phyloP scores from a whole-genome alignment of 2,329 filamentous ascomycete genomes.

The Cytospora schulzeri region DNA sequence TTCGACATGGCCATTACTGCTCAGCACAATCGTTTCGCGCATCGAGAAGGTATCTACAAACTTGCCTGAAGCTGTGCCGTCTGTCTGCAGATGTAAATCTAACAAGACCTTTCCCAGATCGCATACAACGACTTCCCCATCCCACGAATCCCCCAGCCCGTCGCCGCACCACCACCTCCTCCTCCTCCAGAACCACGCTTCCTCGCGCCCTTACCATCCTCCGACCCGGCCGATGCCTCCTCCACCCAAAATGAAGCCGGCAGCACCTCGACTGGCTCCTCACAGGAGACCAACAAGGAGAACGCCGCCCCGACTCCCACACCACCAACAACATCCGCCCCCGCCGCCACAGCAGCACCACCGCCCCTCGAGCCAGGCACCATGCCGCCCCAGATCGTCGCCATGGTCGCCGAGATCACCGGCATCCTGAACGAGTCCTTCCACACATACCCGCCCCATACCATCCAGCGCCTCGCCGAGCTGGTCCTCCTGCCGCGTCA shows the following conservation, averaged over 20 bases:
- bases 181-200: conserved; percentile 45
- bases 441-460: conserved; percentile 78
- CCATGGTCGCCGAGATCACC: conserved; percentile 63
- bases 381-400: conserved; percentile 65
- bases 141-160: conserved; percentile 55
- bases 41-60: conserved; percentile 60
- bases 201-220: conserved; percentile 49
- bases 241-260: conserved; percentile 40
- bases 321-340: conserved; percentile 30
- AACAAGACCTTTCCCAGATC: conserved; percentile 56
- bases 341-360: conserved; percentile 43
- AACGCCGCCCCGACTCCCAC: conserved; percentile 55
- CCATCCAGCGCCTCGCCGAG: conserved; percentile 88
- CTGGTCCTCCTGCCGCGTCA: conserved; percentile 74
- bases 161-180: conserved; percentile 44
- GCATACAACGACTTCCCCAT: conserved; percentile 75
- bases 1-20: conserved; percentile 68
- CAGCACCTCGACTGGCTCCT: conserved; percentile 38
- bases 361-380: conserved; percentile 42
- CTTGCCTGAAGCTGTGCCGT: conserved; percentile 1
- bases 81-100: conserved; percentile 9
- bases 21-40: conserved; percentile 65
- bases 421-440: conserved; percentile 68
- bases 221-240: conserved; percentile 47
- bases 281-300: conserved; percentile 69